Conservation (phyloP, 169 alveolate species). For the Plasmodium yoelii region DNA sequence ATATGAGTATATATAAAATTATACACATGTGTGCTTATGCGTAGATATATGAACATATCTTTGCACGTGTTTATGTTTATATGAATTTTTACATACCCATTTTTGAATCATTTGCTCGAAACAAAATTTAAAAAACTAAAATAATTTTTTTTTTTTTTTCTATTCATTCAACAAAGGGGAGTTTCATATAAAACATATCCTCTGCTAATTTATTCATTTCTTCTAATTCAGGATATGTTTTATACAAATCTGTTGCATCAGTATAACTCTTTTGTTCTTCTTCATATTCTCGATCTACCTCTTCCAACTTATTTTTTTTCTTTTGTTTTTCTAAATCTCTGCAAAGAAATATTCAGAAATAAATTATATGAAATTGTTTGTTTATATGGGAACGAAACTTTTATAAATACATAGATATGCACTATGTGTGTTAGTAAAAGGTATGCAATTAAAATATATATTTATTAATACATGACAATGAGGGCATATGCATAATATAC, state of each 20-base stretch:
- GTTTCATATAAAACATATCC: conserved; percentile 71
- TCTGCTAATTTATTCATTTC: conserved; percentile 67
- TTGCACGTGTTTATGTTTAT: not conserved
- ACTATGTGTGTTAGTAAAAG: too few relatives aligned
- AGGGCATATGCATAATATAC: too few relatives aligned
- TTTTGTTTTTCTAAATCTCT: conserved; percentile 75
- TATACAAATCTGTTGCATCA: conserved; percentile 61
- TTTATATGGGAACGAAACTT: not conserved
- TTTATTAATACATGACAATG: too few relatives aligned
- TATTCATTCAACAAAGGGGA: conserved; percentile 73
- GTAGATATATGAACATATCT: not conserved
- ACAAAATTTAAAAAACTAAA: not conserved
- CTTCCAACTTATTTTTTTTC: conserved; percentile 65
- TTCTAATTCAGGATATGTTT: conserved; percentile 62
- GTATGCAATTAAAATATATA: too few relatives aligned
- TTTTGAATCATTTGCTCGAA: not conserved
- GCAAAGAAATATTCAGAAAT: conserved; percentile 8
- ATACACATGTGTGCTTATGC: not conserved
- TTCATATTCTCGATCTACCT: conserved; percentile 70
- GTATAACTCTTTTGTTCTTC: conserved; percentile 61
- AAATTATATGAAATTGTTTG: not conserved
- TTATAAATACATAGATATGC: conserved; percentile 4
- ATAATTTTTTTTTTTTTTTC: not conserved
- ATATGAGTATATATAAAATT: too few relatives aligned
- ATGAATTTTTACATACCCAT: not conserved